phyloP scores from a whole-genome alignment of 2,329 filamentous ascomycete species.

The Sporothrix variecibatus region DNA sequence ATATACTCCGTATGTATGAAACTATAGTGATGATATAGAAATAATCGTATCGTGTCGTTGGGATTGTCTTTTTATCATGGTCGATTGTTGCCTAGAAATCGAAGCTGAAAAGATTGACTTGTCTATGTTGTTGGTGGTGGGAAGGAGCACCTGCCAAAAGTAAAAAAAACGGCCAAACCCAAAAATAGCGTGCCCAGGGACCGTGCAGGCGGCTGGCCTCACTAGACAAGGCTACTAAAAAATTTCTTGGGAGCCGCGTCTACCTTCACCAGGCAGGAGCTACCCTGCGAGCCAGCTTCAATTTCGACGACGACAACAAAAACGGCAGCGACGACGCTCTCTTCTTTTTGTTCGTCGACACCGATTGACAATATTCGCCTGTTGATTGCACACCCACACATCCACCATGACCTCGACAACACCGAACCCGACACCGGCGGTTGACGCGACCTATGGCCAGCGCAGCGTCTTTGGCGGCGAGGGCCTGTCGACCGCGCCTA shows the following conservation, averaged over 20 bases:
- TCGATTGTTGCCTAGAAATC: background rate
- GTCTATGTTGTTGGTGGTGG: background rate
- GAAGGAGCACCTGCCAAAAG: background rate
- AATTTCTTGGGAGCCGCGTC: background rate
- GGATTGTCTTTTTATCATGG: background rate
- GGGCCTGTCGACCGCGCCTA: slow-evolving; percentile 48
- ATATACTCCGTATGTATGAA: too few relatives aligned
- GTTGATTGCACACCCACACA: background rate
- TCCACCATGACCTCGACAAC: slow-evolving; percentile 32
- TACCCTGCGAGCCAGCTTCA: background rate
- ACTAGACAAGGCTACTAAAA: slow-evolving; percentile 21
- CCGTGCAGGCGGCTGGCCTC: background rate
- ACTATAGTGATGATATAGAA: too few relatives aligned
- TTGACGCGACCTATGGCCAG: slow-evolving; percentile 70
- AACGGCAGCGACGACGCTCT: background rate
- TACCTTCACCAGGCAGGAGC: background rate
- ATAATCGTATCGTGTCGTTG: background rate
- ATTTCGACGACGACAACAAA: slow-evolving; percentile 9
- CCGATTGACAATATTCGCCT: background rate
- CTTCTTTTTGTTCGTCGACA: background rate
- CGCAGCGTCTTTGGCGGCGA: slow-evolving; percentile 70
- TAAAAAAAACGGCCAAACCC: background rate
- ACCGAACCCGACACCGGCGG: slow-evolving; percentile 34
- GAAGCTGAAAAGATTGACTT: background rate
- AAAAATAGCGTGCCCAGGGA: background rate